A percentile compares a stretch with the other conserved stretches of the same genome.
Evolutionary conservation across 768 basidiomycete genomes (phyloP).

Genomic region (Lepiota venenata): DNA sequence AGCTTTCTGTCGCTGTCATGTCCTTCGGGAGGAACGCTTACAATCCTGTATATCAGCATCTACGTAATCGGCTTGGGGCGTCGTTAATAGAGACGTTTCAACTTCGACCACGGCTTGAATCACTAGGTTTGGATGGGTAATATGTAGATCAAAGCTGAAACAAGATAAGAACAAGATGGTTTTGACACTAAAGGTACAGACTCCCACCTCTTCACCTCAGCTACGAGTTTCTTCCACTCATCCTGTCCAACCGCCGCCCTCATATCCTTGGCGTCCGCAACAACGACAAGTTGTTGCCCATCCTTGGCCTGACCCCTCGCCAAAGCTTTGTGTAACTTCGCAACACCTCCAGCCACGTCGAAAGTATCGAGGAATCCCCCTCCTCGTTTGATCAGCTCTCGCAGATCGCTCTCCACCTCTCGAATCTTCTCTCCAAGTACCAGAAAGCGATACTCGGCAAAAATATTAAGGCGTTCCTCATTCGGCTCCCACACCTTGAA

Average conservation of each 20-base stretch:
- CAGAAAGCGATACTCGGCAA: slow-evolving; percentile 53
- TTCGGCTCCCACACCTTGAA: slow-evolving; percentile 66
- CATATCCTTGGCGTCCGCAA: slow-evolving; percentile 48
- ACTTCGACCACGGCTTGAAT: slow-evolving; percentile 45
- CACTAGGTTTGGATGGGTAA: slow-evolving; percentile 45
- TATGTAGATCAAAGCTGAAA: slow-evolving; percentile 35
- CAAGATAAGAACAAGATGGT: background rate
- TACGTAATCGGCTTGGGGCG: slow-evolving; percentile 13
- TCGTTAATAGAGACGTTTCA: slow-evolving; percentile 26
- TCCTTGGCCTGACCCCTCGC: slow-evolving; percentile 49
- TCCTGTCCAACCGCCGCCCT: slow-evolving; percentile 47
- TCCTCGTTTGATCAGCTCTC: slow-evolving; percentile 53
- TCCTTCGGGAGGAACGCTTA: background rate
- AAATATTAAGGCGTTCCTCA: slow-evolving; percentile 55
- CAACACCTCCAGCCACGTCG: slow-evolving; percentile 44
- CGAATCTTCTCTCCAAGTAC: slow-evolving; percentile 54
- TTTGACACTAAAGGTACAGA: slow-evolving; percentile 2
- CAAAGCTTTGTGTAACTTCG: slow-evolving; percentile 50
- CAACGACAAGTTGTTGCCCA: slow-evolving; percentile 45
- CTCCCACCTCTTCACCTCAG: slow-evolving; percentile 48
- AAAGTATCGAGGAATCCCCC: slow-evolving; percentile 64
- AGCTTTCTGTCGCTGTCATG: background rate
- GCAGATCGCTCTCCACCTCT: slow-evolving; percentile 44
- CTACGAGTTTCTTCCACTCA: slow-evolving; percentile 50
- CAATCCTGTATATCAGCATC: slow-evolving; percentile 14